Percentiles rank a stretch among this genome's conserved stretches.
Evolutionary conservation across 768 basidiomycete species (phyloP).

Genomic region (Podaxis carcinomalis): DNA sequence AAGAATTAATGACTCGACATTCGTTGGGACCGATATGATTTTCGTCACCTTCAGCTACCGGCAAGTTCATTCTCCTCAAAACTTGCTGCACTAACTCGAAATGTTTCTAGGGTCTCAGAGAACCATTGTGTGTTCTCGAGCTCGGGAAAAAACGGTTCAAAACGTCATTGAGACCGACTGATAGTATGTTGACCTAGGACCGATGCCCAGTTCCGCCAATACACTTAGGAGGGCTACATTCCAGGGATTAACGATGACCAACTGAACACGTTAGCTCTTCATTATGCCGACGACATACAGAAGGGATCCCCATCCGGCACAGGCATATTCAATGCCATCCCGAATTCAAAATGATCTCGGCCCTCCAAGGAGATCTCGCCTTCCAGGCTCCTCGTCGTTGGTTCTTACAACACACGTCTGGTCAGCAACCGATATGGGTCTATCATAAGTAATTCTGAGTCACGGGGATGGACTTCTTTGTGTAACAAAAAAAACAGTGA

Average conservation of each 20-base stretch:
- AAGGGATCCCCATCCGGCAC: conserved; percentile 54
- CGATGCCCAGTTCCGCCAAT: conserved; percentile 18
- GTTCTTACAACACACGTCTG: conserved; percentile 33
- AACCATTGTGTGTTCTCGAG: neutral
- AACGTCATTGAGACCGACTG: neutral
- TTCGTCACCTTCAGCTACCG: conserved; percentile 13
- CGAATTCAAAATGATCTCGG: conserved; percentile 43
- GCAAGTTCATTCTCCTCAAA: neutral
- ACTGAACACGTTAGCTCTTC: conserved; percentile 22
- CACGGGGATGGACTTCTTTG: neutral
- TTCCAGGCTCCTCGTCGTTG: conserved; percentile 48
- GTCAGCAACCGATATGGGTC: conserved; percentile 34
- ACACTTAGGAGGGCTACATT: conserved; percentile 24
- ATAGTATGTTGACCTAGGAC: conserved; percentile 14
- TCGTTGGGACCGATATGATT: conserved; percentile 31
- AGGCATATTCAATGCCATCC: conserved; percentile 36
- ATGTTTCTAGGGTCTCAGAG: neutral
- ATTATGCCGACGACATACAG: conserved; percentile 34
- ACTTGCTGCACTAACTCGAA: neutral
- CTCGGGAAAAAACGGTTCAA: neutral
- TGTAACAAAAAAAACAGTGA: conserved; percentile 25
- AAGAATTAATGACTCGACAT: conserved; percentile 40
- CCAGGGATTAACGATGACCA: conserved; percentile 23
- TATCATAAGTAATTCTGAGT: conserved; percentile 27
- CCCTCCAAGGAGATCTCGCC: conserved; percentile 43